Base-by-base conservation (phyloP, 306 rosid species). In the Pyrus communis region DNA sequence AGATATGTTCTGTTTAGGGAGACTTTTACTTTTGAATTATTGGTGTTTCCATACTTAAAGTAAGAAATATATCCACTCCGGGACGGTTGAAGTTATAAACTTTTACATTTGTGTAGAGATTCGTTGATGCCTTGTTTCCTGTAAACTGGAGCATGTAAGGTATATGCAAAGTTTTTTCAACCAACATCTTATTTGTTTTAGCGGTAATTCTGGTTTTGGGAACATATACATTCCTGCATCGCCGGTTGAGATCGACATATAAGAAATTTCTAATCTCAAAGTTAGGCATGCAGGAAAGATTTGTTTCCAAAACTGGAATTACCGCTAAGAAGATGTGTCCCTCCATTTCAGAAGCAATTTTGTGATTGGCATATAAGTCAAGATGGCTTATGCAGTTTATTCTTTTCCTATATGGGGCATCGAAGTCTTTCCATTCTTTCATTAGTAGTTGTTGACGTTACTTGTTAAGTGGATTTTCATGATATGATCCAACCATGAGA, bases 391-490 rank as follows among this genome's bases (percentile, higher is more conserved):
- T n/a, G 49, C 15, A 11, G 18, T 43, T 69, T 51, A 71, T 79
- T 75, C 80, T 70, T 83, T 79, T 75, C 81, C 77, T 75, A 30
- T 75, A 38, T 58, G 71, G 40, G 38, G 10, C 25, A 5, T 61
- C 21, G 14, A 25, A 40, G 70, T 75, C 75, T 75, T 25, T 28
- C 21, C 22, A 58, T 70, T 60, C 71, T 79, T 74, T 31, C n/a
- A 21, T 74, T n/a, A 27, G 18, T 3, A 52, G 42, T 52, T 63
- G 78, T 58, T 63, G 67, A 58, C 63, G 18, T 79, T 79, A 43
- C 81, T 70, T 75, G 51, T 65, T 67, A 1, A 23, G 64, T 69
- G 75, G 78, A 75, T 60, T 71, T 78, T 69, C 49, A 40, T 67
- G 22, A 14, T 74, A 23, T 23, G 77, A 55, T 60, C 77, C 80